Percentiles rank a stretch among this genome's conserved stretches.
Evolutionary conservation across 2,329 filamentous ascomycete species (phyloP).

Genomic region (Aspergillus carbonarius): DNA sequence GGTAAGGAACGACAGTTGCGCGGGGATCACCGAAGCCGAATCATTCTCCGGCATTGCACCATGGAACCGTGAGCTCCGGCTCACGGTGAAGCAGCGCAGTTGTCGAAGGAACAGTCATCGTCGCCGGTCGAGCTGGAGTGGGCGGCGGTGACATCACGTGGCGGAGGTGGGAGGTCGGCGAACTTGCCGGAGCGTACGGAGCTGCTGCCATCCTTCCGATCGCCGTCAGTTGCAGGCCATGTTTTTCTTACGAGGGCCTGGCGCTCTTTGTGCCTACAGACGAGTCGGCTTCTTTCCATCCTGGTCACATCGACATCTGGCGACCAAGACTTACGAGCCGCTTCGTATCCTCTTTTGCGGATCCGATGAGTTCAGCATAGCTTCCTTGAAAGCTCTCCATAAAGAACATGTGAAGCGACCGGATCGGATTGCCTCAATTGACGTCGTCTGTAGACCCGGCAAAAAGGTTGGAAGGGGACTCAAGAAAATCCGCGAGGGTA

Average conservation of each 20-base stretch:
- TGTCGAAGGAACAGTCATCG: background rate
- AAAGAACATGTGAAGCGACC: constrained; percentile 55
- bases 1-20: constrained; percentile 83
- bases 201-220: background rate
- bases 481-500: constrained; percentile 67
- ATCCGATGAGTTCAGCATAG: constrained; percentile 85
- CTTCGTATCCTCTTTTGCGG: constrained; percentile 91
- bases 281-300: constrained; percentile 9
- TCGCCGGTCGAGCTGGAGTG: constrained; percentile 18
- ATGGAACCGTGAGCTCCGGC: constrained; percentile 14
- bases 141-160: constrained; percentile 37
- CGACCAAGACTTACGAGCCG: constrained; percentile 49
- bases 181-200: constrained; percentile 17
- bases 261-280: constrained; percentile 25
- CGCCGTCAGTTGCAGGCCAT: constrained; percentile 19
- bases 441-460: constrained; percentile 78
- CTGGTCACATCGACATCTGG: constrained; percentile 23
- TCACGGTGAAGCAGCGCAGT: constrained; percentile 13
- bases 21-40: constrained; percentile 60
- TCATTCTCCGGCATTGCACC: constrained; percentile 43
- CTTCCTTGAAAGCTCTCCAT: constrained; percentile 69
- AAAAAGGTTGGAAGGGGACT: constrained; percentile 76
- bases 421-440: constrained; percentile 68
- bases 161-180: constrained; percentile 3
- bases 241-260: constrained; percentile 25